phyloP scores from a whole-genome alignment of 176 grass and related monocot genomes.

The Bothriochloa decipiens region DNA sequence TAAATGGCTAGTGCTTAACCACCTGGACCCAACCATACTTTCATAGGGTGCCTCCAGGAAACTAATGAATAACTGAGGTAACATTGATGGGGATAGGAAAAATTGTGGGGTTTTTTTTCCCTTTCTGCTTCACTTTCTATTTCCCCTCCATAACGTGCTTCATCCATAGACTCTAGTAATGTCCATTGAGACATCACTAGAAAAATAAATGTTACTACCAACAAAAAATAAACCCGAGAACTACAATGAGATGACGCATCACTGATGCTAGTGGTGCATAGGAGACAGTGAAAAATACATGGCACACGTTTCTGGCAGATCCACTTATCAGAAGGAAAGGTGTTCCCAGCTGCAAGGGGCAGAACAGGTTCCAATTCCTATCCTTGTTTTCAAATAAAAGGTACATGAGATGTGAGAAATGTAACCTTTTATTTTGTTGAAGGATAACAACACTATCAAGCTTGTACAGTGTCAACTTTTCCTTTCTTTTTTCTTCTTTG shows the following conservation, averaged over 20 bases:
- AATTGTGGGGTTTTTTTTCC: slow-evolving; percentile 13
- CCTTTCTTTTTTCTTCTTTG: neutral
- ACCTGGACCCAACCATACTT: slow-evolving; percentile 56
- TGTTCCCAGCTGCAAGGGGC: slow-evolving; percentile 6
- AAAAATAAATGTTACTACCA: slow-evolving; percentile 27
- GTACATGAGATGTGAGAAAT: neutral
- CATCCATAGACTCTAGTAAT: neutral
- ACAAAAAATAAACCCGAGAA: slow-evolving; percentile 23
- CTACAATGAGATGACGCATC: slow-evolving; percentile 1
- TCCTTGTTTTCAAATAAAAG: slow-evolving; percentile 28
- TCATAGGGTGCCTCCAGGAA: slow-evolving; percentile 34
- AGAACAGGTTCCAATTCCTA: neutral
- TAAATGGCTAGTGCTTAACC: slow-evolving; percentile 61
- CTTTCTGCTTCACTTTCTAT: neutral
- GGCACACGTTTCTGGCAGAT: neutral
- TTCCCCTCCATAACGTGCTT: neutral
- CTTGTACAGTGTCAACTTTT: neutral
- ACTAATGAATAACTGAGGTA: slow-evolving; percentile 46
- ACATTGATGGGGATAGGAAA: slow-evolving; percentile 42
- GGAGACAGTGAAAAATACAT: neutral
- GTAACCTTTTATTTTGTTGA: neutral
- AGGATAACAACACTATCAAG: neutral
- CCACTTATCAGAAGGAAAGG: slow-evolving; percentile 30
- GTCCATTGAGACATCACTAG: slow-evolving; percentile 12
- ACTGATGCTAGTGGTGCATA: neutral